Evolutionary conservation across 345 rosid species (phyloP).

Genomic region (Ricinus communis): DNA sequence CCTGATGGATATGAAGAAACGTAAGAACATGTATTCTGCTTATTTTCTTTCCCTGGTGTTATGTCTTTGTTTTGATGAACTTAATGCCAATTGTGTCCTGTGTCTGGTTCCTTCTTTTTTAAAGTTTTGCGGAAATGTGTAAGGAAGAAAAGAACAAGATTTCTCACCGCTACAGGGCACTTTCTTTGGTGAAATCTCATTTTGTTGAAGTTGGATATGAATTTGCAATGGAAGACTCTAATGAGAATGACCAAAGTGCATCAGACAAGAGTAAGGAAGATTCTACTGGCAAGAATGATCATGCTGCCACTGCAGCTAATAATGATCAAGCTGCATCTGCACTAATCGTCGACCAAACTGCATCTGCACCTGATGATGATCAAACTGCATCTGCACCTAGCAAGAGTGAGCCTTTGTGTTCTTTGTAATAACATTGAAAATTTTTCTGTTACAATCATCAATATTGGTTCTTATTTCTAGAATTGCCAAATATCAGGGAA

Average conservation of each 20-base stretch:
- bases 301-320: neutral
- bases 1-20: constrained; percentile 86
- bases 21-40: constrained; percentile 30
- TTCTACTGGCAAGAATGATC: neutral
- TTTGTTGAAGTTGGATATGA: constrained; percentile 68
- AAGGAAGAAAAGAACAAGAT: constrained; percentile 94
- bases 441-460: too few relatives aligned
- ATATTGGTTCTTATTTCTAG: too few relatives aligned
- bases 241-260: neutral
- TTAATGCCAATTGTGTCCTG: too few relatives aligned
- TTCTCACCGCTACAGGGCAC: constrained; percentile 84
- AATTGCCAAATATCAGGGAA: constrained; percentile 9
- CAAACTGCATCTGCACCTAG: neutral
- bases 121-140: constrained; percentile 82
- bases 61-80: too few relatives aligned
- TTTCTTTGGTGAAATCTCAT: constrained; percentile 64
- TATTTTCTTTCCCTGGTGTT: neutral
- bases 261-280: neutral
- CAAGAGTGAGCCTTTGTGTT: constrained; percentile 9
- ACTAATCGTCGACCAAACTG: neutral
- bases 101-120: constrained; percentile 14
- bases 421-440: neutral
- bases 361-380: neutral
- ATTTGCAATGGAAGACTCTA: constrained; percentile 33
- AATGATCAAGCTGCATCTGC: neutral